Conservation (phyloP, 2,329 filamentous ascomycete species). For the Penicillium hordei region DNA sequence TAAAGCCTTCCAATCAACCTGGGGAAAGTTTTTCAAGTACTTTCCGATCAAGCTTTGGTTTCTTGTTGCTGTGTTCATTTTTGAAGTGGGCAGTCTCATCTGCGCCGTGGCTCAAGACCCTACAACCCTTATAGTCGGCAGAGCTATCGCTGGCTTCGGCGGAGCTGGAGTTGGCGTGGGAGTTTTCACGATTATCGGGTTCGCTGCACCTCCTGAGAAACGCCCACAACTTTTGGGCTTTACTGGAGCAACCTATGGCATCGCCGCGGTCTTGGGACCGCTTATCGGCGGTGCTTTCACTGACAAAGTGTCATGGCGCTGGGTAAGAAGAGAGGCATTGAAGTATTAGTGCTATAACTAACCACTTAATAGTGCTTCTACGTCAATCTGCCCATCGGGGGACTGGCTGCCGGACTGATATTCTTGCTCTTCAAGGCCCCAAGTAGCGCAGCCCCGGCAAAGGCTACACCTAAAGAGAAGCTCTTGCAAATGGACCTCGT, state of each 20-base stretch:
- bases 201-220: constrained; percentile 5
- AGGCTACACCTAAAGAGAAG: constrained; percentile 31
- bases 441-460: background rate
- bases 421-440: constrained; percentile 32
- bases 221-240: constrained; percentile 39
- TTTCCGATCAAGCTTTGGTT: constrained; percentile 37
- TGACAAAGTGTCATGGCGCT: constrained; percentile 47
- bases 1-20: constrained; percentile 34
- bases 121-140: constrained; percentile 40
- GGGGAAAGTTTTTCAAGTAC: constrained; percentile 35
- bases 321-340: constrained; percentile 30
- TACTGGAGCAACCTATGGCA: constrained; percentile 51
- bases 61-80: constrained; percentile 40
- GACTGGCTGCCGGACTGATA: constrained; percentile 22
- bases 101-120: constrained; percentile 40
- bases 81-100: constrained; percentile 44
- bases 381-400: constrained; percentile 30
- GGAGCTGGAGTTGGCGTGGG: constrained; percentile 36
- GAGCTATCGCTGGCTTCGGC: constrained; percentile 41
- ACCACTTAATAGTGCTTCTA: constrained; percentile 25
- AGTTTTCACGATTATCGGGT: constrained; percentile 28
- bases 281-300: constrained; percentile 50
- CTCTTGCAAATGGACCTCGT: constrained; percentile 48
- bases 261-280: constrained; percentile 51
- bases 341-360: background rate